phyloP scores from a whole-genome alignment of 371 early-diverging fungal genomes.

The Mucor irregularis region DNA sequence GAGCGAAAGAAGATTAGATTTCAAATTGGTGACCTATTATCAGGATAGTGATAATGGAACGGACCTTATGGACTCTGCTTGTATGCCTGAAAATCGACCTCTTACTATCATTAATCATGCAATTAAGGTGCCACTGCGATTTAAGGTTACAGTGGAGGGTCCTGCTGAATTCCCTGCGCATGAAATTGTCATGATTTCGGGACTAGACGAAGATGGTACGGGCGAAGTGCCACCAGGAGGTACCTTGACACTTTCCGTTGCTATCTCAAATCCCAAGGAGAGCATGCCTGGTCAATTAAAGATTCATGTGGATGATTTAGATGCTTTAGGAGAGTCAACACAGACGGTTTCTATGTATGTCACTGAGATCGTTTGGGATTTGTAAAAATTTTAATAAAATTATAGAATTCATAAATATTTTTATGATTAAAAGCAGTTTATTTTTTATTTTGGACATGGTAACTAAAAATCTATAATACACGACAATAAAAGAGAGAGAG shows the following conservation, averaged over 20 bases:
- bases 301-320: slow-evolving; percentile 70
- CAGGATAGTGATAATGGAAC: slow-evolving; percentile 53
- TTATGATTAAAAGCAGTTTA: neutral
- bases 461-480: slow-evolving; percentile 7
- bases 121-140: slow-evolving; percentile 61
- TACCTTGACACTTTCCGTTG: slow-evolving; percentile 55
- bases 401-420: neutral
- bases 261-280: slow-evolving; percentile 62
- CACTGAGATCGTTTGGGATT: slow-evolving; percentile 59
- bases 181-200: slow-evolving; percentile 56
- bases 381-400: slow-evolving; percentile 12
- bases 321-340: slow-evolving; percentile 63
- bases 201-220: slow-evolving; percentile 54
- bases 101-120: slow-evolving; percentile 71
- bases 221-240: slow-evolving; percentile 64
- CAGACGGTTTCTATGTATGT: slow-evolving; percentile 70
- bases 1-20: slow-evolving; percentile 65
- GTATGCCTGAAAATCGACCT: slow-evolving; percentile 40
- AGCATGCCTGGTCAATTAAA: slow-evolving; percentile 82
- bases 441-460: neutral
- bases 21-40: slow-evolving; percentile 48
- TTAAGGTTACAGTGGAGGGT: slow-evolving; percentile 68
- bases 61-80: slow-evolving; percentile 20
- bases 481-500: neutral
- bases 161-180: slow-evolving; percentile 76